Evolutionary conservation across 345 rosid species (phyloP).

Genomic region (Tarenaya hassleriana): DNA sequence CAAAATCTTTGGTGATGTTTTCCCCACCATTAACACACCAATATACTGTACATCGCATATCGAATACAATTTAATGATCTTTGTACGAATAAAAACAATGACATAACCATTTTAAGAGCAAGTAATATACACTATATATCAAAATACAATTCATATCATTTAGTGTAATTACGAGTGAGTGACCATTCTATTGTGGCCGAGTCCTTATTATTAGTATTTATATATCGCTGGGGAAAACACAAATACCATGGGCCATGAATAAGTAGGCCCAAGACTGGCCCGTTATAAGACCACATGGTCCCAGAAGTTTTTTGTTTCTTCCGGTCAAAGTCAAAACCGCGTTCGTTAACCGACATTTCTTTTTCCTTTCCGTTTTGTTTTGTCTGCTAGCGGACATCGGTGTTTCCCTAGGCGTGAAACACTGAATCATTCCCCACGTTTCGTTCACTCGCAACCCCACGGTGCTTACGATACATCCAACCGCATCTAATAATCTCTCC

Average conservation of each 20-base stretch:
- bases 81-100: not conserved
- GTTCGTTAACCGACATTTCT: slow-evolving; percentile 28
- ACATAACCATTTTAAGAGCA: too few species aligned
- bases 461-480: slow-evolving; percentile 1
- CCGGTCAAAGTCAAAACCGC: slow-evolving; percentile 33
- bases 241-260: slow-evolving; percentile 15
- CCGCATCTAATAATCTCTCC: slow-evolving; percentile 3
- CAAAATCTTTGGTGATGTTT: too few species aligned
- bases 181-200: too few species aligned
- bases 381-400: slow-evolving; percentile 20
- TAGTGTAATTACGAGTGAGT: too few species aligned
- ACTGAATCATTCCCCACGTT: slow-evolving; percentile 9
- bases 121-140: too few species aligned
- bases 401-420: slow-evolving; percentile 18
- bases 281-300: slow-evolving; percentile 24
- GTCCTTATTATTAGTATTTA: too few species aligned
- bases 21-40: too few species aligned
- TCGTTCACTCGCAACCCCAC: slow-evolving; percentile 1
- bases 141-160: too few species aligned
- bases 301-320: not conserved
- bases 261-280: slow-evolving; percentile 24
- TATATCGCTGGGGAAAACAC: too few species aligned
- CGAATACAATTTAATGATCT: too few species aligned
- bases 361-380: too few species aligned
- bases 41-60: too few species aligned